A percentile compares a stretch with the other conserved stretches of the same genome.
These are phyloP conservation scores for Tardiomyces digboiensis DNA, from an alignment of 1,139 yeast genomes.

Conservation along the genomic window DNA sequence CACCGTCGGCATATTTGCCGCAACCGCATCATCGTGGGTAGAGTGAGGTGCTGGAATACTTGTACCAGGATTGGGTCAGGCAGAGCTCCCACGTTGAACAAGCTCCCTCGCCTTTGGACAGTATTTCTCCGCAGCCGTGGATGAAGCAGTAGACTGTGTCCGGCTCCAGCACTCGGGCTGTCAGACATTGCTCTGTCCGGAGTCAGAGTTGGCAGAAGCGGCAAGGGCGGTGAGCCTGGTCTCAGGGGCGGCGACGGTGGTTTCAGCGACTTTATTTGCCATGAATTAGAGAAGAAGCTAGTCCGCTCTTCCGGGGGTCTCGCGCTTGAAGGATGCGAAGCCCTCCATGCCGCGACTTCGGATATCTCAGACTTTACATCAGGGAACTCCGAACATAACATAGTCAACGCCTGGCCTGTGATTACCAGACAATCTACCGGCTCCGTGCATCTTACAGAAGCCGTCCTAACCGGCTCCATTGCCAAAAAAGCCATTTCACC, in stretches of 20 bases:
- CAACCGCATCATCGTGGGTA: conserved; percentile 50
- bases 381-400: conserved; percentile 48
- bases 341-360: conserved; percentile 53
- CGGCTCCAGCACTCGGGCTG: neutral
- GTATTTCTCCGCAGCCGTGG: neutral
- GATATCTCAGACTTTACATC: conserved; percentile 49
- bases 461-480: conserved; percentile 43
- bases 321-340: too few species aligned
- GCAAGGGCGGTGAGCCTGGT: neutral
- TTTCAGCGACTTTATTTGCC: neutral
- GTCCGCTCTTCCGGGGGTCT: too few species aligned
- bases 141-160: neutral
- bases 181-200: neutral
- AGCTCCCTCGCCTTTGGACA: conserved; percentile 41
- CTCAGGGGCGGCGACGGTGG: neutral
- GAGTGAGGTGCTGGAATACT: conserved; percentile 42
- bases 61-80: conserved; percentile 47
- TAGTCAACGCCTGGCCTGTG: conserved; percentile 41
- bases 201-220: neutral
- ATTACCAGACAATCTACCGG: conserved; percentile 52
- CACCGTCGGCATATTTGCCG: conserved; percentile 51
- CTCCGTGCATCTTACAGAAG: conserved; percentile 52
- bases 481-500: conserved; percentile 69
- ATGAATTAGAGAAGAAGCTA: neutral
- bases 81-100: conserved; percentile 44